Conservation (phyloP, 169 alveolate species). For the Plasmodium relictum region DNA sequence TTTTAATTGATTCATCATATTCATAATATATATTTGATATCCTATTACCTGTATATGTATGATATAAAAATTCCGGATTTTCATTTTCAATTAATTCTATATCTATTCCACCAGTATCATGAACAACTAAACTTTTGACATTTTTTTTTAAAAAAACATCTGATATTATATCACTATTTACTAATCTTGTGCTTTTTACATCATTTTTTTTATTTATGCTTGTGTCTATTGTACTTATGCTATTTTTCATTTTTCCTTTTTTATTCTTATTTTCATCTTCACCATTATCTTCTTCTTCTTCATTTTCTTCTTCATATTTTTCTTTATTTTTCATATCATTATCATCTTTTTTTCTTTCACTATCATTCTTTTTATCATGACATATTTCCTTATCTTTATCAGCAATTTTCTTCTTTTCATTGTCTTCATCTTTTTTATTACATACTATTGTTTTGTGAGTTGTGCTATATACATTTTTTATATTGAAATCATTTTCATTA, state of each 20-base stretch:
- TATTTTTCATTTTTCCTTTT: neutral
- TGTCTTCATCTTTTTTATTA: too few relatives aligned
- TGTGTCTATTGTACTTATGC: neutral
- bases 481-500: too few relatives aligned
- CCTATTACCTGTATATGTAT: constrained; percentile 72
- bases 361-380: neutral
- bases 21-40: constrained; percentile 66
- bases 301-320: neutral
- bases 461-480: neutral
- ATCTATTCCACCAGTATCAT: constrained; percentile 72
- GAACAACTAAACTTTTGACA: constrained; percentile 52
- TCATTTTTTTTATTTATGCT: neutral
- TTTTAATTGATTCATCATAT: constrained; percentile 55
- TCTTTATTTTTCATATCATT: neutral
- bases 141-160: constrained; percentile 67
- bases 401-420: neutral
- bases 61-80: constrained; percentile 66
- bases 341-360: neutral
- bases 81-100: constrained; percentile 71
- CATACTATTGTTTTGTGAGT: too few relatives aligned
- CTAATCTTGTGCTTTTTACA: neutral
- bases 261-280: neutral
- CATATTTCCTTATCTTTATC: neutral
- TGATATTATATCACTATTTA: constrained; percentile 59
- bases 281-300: neutral